Evolutionary conservation across 345 rosid species (phyloP), one percentile per base, ranked within the genome.

Genomic region (Ceriops zippeliana): DNA sequence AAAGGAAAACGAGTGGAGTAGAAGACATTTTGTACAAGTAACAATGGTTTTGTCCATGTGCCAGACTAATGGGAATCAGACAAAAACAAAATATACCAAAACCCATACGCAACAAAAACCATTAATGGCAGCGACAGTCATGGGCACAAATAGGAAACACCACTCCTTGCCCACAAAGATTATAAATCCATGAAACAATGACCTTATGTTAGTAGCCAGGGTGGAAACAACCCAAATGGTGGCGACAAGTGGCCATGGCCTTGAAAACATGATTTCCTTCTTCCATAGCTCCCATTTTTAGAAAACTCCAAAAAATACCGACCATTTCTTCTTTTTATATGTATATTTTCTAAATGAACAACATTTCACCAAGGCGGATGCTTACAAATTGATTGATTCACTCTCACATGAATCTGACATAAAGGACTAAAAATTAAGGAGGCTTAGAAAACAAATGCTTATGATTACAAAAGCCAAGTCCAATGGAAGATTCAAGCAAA

Each of bases 401-500:
- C 49, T 13, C 49, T 42, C 49, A 42, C 49, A 42, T 42, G 70
- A 69, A 73, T 61, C 66, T 69, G 46, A 46, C 66, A 57, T 68
- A 31, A 34, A 62, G 19, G 32, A 73, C 63, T 71, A 70, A 81
- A 70, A 68, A 71, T 31, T 31, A 59, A 49, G 76, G 79, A 57
- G 47, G 72, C 61, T 71, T 6, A 54, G 67, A 54, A 70, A 79
- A 65, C 63, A 47, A 73, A 67, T 75, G 71, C 60, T 79, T 73
- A 68, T 80, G 83, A 77, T 79, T 81, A 85, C 86, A 81, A 83
- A 75, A 63, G 82, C 80, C 71, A 35, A 66, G 74, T 32, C 63
- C 62, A 26, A 21, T 70, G 35, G 47, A 63, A 68, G 81, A 67
- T 72, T 88, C 85, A 86, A 52, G 80, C 22, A 76, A 86, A 84